Evolutionary conservation across 2,329 filamentous ascomycete genomes (phyloP), one percentile per base, ranked within the genome.

Genomic region (Endoconidiophora laricicola): DNA sequence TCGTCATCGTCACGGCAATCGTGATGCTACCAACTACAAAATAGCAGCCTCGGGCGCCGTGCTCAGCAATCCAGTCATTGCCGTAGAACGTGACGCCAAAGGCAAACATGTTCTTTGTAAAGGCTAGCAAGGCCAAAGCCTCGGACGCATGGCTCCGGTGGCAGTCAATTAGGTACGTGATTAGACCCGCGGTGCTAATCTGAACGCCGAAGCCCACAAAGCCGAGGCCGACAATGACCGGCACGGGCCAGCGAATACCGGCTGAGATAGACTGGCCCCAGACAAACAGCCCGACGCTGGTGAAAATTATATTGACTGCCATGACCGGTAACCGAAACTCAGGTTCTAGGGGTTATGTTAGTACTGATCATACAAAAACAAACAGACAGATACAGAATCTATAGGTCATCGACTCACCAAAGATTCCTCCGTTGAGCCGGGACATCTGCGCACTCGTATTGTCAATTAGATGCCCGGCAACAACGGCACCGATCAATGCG

Each of bases 291-390:
- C 64, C 64, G 0, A 58, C 60, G 16, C 59, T 61, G 1, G 63
- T 65, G 44, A 65, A 62, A 42, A 61, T 43, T 6, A 65, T 55
- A 48, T 62, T 62, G 6, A 59, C 58, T 1, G 58, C 48, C 59
- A 65, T 62, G 53, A 66, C 58, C 3, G 63, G 63, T 4, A 65
- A 58, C 33, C 64, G 63, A 56, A 66, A 66, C 49, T 66, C 63
- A 3, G 63, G 63, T 51, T 66, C 58, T 58, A 52, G 2, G 6
- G 10, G 23, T 20, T 16, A 18, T 4, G 22, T 40, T 42, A 36
- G 38, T 36, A 6, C 16, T 23, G 18, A 7, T 12, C 4, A 33
- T 7, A 7, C 12, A 33, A 7, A 10, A 6, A 33, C 29, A 12
- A 29, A 2, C 12, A 10, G 26, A 3, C 7, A 6, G 42, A 23